A percentile compares a stretch with the other conserved stretches of the same genome.
phyloP scores from a whole-genome alignment of 192 early-diverging fungal genomes.

The Rhizophagus sp. region DNA sequence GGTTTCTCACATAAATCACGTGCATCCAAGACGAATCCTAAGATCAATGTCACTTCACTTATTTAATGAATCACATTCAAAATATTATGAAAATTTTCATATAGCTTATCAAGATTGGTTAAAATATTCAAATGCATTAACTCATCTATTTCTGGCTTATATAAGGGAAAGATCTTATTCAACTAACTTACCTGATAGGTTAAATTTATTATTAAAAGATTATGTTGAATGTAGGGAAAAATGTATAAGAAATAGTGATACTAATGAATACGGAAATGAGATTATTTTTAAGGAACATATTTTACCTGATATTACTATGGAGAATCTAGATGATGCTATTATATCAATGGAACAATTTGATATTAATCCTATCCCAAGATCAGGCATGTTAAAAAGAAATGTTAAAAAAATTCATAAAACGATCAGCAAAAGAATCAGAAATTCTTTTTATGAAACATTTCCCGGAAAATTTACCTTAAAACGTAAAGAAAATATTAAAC shows the following conservation, averaged over 20 bases:
- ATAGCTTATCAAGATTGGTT: constrained; percentile 23
- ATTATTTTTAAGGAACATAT: neutral
- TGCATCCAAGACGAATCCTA: constrained; percentile 4
- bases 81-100: constrained; percentile 17
- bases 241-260: neutral
- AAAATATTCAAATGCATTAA: constrained; percentile 26
- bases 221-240: constrained; percentile 3
- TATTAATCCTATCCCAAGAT: neutral
- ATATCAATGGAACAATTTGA: neutral
- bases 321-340: neutral
- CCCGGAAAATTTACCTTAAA: neutral
- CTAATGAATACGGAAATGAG: neutral
- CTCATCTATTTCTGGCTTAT: constrained; percentile 23
- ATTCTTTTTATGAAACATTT: neutral
- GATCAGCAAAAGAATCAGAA: too few species aligned
- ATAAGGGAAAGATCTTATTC: neutral
- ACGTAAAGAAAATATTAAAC: neutral
- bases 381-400: neutral
- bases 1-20: constrained; percentile 9
- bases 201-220: constrained; percentile 13
- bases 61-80: neutral
- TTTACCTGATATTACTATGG: neutral
- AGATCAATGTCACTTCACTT: constrained; percentile 19
- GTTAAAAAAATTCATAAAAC: neutral
- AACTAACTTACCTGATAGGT: neutral